These are phyloP conservation scores for Colletotrichum abscissum DNA, from an alignment of 2,329 filamentous ascomycete species.

Conservation along the genomic window DNA sequence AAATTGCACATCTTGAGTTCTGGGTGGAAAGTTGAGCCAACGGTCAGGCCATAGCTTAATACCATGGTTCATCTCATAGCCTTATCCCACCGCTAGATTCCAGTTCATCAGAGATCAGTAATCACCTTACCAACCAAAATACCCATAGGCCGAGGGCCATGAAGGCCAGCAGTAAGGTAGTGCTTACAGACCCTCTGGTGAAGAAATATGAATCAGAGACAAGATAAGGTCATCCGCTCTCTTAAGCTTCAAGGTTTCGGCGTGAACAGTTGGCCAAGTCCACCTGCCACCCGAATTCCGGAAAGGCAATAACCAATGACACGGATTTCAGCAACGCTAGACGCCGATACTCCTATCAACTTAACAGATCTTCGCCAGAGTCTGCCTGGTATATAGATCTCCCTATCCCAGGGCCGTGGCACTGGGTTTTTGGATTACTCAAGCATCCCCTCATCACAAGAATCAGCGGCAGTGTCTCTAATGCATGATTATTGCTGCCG, in stretches of 20 bases:
- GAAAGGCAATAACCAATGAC: background rate
- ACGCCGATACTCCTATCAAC: background rate
- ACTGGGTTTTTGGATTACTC: too few species aligned
- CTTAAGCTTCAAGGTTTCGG: background rate
- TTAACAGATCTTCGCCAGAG: too few species aligned
- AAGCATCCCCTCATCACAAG: too few species aligned
- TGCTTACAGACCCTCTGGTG: background rate
- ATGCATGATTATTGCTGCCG: too few species aligned
- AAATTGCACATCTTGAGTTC: too few species aligned
- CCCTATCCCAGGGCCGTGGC: background rate
- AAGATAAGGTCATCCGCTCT: background rate
- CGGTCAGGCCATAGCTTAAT: background rate
- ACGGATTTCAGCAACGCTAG: background rate
- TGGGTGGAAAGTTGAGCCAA: too few species aligned
- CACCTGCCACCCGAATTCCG: background rate
- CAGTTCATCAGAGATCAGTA: background rate
- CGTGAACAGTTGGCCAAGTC: background rate
- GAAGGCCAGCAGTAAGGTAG: background rate
- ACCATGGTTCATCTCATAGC: background rate
- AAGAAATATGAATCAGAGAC: too few species aligned
- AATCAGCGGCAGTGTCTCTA: fast-evolving
- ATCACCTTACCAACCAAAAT: background rate
- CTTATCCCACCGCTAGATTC: background rate
- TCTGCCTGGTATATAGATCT: background rate
- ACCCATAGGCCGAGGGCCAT: background rate